Evolutionary conservation across 345 rosid species (phyloP).

Genomic region (Aegle marmelos): DNA sequence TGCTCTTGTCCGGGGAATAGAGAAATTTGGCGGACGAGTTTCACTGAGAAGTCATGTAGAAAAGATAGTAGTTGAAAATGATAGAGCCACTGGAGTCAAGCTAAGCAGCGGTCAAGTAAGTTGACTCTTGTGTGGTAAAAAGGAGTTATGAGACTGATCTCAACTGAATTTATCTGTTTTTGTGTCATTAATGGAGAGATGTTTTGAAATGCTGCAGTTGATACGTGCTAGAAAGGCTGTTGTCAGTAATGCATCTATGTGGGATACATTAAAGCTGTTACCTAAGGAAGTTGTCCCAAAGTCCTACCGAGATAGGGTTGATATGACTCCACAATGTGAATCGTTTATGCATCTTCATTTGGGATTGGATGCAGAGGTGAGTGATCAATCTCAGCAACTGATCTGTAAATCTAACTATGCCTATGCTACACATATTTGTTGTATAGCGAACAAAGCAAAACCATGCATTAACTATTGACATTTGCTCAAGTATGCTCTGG

Average conservation of each 20-base stretch:
- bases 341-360: conserved; percentile 99
- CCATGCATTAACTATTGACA: not conserved
- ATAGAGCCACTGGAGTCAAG: conserved; percentile 78
- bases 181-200: conserved; percentile 3
- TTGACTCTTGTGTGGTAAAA: conserved; percentile 8
- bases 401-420: not conserved
- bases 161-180: not conserved
- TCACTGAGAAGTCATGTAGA: conserved; percentile 81
- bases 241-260: conserved; percentile 91
- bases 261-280: conserved; percentile 77
- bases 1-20: conserved; percentile 82
- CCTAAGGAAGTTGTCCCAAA: conserved; percentile 64
- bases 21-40: conserved; percentile 76
- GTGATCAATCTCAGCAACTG: not conserved
- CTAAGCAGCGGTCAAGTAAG: conserved; percentile 82
- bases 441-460: not conserved
- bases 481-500: not conserved
- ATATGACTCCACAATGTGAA: conserved; percentile 69
- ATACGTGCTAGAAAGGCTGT: conserved; percentile 84
- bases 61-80: conserved; percentile 66
- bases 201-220: conserved; percentile 43
- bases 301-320: conserved; percentile 47
- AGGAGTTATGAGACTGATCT: not conserved
- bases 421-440: not conserved
- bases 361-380: conserved; percentile 82